These are phyloP conservation scores for Podospora appendiculata DNA, from an alignment of 495 filamentous ascomycete species.

Conservation along the genomic window DNA sequence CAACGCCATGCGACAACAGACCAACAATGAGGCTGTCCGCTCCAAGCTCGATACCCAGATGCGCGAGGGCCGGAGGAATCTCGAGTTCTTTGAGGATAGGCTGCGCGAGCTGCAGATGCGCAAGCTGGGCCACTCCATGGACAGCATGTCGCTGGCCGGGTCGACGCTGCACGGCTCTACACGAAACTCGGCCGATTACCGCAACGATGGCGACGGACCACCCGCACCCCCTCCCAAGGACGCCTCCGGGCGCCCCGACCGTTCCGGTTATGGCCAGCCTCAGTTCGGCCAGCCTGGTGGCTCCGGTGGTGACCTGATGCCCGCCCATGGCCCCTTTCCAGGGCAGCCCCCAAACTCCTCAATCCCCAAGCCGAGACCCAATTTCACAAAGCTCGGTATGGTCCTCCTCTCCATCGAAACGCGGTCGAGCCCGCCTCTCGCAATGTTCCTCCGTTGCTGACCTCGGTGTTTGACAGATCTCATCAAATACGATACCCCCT, in stretches of 20 bases:
- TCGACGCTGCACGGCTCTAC: constrained; percentile 27
- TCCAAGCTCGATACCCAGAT: constrained; percentile 86
- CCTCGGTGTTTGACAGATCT: constrained; percentile 53
- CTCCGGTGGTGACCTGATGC: constrained; percentile 63
- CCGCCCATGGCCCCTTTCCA: constrained; percentile 71
- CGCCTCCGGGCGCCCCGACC: constrained; percentile 24
- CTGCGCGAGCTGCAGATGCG: constrained; percentile 83
- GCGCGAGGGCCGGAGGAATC: constrained; percentile 84
- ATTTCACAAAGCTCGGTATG: constrained; percentile 94
- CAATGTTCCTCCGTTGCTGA: constrained; percentile 9
- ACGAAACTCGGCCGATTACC: constrained; percentile 22
- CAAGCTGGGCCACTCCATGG: constrained; percentile 55
- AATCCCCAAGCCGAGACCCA: constrained; percentile 68
- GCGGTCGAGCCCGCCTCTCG: background rate
- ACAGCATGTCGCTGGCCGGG: constrained; percentile 51
- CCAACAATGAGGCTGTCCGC: constrained; percentile 82
- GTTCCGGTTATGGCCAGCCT: constrained; percentile 34
- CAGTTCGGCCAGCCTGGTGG: constrained; percentile 36
- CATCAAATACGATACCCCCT: constrained; percentile 96
- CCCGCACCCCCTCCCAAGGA: constrained; percentile 63
- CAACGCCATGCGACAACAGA: constrained; percentile 88
- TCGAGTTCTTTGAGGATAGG: constrained; percentile 87
- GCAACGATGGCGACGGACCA: constrained; percentile 38
- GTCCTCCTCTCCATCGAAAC: constrained; percentile 2
- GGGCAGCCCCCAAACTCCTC: constrained; percentile 61